Base-by-base conservation (phyloP, 1,284 basidiomycete species). In the Coniophora puteana region DNA sequence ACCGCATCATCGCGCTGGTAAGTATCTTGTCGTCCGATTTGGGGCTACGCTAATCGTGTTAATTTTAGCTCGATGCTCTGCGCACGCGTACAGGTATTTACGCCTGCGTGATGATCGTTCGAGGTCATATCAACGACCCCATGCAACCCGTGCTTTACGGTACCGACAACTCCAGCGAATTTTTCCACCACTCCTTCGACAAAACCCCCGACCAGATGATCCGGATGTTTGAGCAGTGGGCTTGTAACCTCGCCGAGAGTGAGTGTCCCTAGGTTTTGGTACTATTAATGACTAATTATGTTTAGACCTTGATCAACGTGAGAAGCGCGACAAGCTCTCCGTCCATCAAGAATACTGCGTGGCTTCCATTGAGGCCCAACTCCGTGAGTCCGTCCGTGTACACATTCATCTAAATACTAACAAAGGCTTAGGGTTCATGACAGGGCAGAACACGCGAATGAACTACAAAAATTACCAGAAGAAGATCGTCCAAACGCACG, bases 41-140 rank as follows among this genome's bases (percentile, higher is more conserved):
- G n/a, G n/a, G n/a, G n/a, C n/a, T n/a, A n/a, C n/a, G n/a, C n/a
- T n/a, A n/a, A n/a, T n/a, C n/a, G n/a, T n/a, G n/a, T n/a, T n/a
- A n/a, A n/a, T n/a, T n/a, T n/a, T n/a, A 43, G 36, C 41, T 43
- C 12, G 41, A 43, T 12, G 14, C 22, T 16, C 18, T 43, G 11
- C 20, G 8, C n/a, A 4, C 18, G 14, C 22, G 28, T 21, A 43
- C 36, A 7, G 36, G 41, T 10, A 37, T 17, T 21, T 43, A 43
- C 26, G 41, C 27, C 3, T 21, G 24, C 25, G 1, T 43, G n/a
- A 38, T 38, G 11, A 27, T 37, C 10, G 14, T 22, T 8, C 36
- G 14, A 6, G 31, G 38, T 5, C 38, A 40, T 17, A 31, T 40
- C 38, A 40, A 40, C 4, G 31, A 34, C 31, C 21, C 31, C 5